Base-by-base conservation (phyloP, 352 stramenopile species). In the Pythium guiyangense region DNA sequence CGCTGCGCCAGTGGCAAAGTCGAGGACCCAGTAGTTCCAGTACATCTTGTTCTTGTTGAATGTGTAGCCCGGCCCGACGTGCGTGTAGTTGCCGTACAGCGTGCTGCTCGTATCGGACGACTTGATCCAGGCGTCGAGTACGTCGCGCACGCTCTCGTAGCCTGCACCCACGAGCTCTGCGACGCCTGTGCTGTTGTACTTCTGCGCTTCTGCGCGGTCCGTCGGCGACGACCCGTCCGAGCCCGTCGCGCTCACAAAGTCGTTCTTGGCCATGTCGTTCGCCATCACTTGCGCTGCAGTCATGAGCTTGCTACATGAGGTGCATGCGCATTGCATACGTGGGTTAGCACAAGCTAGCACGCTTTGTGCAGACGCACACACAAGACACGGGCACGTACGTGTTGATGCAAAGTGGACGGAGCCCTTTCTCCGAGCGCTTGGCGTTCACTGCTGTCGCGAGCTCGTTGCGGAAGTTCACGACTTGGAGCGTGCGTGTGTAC, bases 381-480 rank as follows among this genome's bases (percentile, higher is more conserved):
- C 2, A 35, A 26, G n/a, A 25, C 12, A 26, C 10, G 20, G 26
- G 2, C 15, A 57, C 57, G 35, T 43, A 69, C 49, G 68, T 49
- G 62, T 84, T 81, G 49, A 77, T 52, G 59, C 74, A 84, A 57
- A 79, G 54, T 10, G 52, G 37, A 4, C 63, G n/a, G 37, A 84
- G 61, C 9, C 63, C 64, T 34, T 73, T 55, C 4, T 66, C 55
- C 39, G 70, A 56, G 37, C 74, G 74, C 27, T 63, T 71, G 6
- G 52, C 55, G 57, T 84, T 84, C 35, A 84, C 63, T 3, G 57
- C 54, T 20, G 64, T 46, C 34, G 76, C 49, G 31, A 83, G 25
- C 44, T 83, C 68, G 52, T 65, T 43, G 29, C 73, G 73, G 52
- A 83, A 83, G 63, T 72, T 74, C 26, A 80, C 52, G 20, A 62